Evolutionary conservation across 495 filamentous ascomycete species (phyloP).

Genomic region (Trichoderma parareesei): DNA sequence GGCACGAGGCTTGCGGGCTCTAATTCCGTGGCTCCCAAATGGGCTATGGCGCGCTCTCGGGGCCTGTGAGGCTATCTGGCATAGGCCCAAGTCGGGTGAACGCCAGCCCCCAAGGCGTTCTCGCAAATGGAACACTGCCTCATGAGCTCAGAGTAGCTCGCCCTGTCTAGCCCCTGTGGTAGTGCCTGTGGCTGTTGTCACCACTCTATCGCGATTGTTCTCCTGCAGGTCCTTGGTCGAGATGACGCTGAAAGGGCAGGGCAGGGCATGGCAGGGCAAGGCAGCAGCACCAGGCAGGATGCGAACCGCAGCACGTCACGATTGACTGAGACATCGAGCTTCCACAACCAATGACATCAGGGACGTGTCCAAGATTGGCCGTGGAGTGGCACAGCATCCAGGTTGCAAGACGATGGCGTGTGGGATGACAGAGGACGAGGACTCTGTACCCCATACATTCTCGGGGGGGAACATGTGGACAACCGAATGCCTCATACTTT

Average conservation of each 20-base stretch:
- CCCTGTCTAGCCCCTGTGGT: no score
- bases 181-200: neutral
- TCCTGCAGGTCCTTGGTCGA: neutral
- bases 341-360: neutral
- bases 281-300: neutral
- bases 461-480: no score
- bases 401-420: neutral
- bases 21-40: neutral
- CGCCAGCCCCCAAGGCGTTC: constrained; percentile 7
- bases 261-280: neutral
- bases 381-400: neutral
- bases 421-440: neutral
- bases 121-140: neutral
- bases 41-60: neutral
- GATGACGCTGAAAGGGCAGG: neutral
- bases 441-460: no score
- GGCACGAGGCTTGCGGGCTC: constrained; percentile 5
- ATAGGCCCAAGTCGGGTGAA: neutral
- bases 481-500: no score
- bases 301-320: constrained; percentile 8
- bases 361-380: neutral
- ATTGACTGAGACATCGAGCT: neutral
- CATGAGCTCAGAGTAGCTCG: neutral
- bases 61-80: constrained; percentile 6
- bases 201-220: neutral